Evolutionary conservation across 2,329 filamentous ascomycete genomes (phyloP).

Genomic region (Verticillium klebahnii): DNA sequence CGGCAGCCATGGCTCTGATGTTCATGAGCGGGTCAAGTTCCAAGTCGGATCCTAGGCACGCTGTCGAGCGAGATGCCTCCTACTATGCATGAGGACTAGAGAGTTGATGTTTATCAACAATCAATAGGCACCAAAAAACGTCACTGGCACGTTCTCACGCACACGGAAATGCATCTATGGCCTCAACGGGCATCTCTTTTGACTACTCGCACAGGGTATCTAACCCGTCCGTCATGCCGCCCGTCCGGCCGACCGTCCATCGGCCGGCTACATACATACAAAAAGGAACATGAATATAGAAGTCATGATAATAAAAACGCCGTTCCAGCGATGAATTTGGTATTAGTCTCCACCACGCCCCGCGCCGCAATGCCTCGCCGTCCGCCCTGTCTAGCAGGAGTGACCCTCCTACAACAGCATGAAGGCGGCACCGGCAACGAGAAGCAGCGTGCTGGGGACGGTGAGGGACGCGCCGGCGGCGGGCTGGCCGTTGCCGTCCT

Average conservation of each 20-base stretch:
- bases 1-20: too few relatives aligned
- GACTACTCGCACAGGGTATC: background rate
- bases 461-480: slow-evolving; percentile 25
- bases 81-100: too few relatives aligned
- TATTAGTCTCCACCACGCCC: background rate
- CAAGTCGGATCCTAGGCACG: too few relatives aligned
- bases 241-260: background rate
- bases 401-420: slow-evolving; percentile 28
- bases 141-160: too few relatives aligned
- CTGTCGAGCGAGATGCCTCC: too few relatives aligned
- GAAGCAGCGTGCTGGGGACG: slow-evolving; percentile 36
- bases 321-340: background rate
- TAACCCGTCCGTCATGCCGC: background rate
- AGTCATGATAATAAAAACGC: background rate
- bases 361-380: background rate
- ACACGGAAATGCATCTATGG: background rate
- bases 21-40: too few relatives aligned
- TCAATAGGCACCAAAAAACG: too few relatives aligned
- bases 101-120: too few relatives aligned
- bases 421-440: slow-evolving; percentile 37
- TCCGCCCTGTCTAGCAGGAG: background rate
- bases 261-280: background rate
- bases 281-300: background rate
- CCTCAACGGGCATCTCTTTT: background rate
- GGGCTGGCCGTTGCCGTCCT: slow-evolving; percentile 1